These are phyloP conservation scores for Salix exigua DNA, from an alignment of 345 rosid species.

Conservation along the genomic window DNA sequence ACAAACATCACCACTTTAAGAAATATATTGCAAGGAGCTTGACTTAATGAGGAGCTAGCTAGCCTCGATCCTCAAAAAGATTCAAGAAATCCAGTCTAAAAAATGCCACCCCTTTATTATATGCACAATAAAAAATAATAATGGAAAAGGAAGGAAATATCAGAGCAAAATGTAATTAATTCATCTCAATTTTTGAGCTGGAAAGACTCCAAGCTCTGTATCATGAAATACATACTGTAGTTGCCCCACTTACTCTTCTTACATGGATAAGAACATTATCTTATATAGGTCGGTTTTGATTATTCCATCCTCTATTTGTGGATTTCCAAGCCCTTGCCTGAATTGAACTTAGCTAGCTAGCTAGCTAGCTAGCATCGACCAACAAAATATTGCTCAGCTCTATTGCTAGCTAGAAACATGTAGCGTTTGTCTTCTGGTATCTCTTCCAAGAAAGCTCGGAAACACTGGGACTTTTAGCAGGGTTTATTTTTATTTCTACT, in stretches of 20 bases:
- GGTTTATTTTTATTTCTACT: neutral
- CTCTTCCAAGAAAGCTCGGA: neutral
- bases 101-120: no score
- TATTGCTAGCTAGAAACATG: conserved; percentile 1
- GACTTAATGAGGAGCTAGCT: no score
- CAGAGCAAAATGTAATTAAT: neutral
- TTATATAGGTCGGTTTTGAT: neutral
- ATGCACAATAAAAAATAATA: no score
- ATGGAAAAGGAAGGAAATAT: neutral
- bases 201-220: neutral
- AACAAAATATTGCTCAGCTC: no score
- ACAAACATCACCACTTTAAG: no score
- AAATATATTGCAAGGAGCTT: no score
- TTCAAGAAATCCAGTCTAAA: no score
- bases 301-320: neutral
- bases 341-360: neutral
- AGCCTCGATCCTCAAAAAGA: no score
- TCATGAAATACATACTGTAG: neutral
- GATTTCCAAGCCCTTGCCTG: neutral
- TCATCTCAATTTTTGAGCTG: neutral
- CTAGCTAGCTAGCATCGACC: neutral
- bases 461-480: neutral
- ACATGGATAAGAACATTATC: neutral
- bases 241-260: neutral
- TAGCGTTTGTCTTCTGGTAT: conserved; percentile 2